Percentiles rank a stretch among this genome's conserved stretches.
These are phyloP conservation scores for Cladorrhinum sp. DNA, from an alignment of 2,329 filamentous ascomycete species.

Conservation along the genomic window DNA sequence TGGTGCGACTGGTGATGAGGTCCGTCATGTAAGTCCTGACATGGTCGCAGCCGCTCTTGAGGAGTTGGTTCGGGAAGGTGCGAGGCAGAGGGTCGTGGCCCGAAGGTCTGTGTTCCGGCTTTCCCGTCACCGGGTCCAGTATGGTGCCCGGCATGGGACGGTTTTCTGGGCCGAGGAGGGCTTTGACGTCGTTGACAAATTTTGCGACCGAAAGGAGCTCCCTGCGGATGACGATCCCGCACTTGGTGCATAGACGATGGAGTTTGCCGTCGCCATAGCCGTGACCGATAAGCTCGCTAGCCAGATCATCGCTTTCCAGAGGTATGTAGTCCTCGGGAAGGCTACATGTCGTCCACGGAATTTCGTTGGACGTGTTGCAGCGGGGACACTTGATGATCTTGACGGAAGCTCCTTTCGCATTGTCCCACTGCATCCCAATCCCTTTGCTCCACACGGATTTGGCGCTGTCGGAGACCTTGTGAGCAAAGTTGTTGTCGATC, in stretches of 20 bases:
- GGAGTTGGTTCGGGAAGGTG: constrained; percentile 57
- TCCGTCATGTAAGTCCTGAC: constrained; percentile 42
- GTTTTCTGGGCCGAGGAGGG: constrained; percentile 41
- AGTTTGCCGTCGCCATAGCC: constrained; percentile 63
- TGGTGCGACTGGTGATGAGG: constrained; percentile 34
- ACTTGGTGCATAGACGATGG: constrained; percentile 46
- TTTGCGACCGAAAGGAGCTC: constrained; percentile 59
- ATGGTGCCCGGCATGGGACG: constrained; percentile 67
- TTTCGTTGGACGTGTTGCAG: constrained; percentile 42
- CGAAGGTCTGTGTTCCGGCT: constrained; percentile 38
- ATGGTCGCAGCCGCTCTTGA: constrained; percentile 39
- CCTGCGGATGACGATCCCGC: constrained; percentile 50
- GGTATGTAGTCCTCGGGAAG: constrained; percentile 34
- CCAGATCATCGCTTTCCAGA: constrained; percentile 23
- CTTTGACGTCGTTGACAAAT: constrained; percentile 55
- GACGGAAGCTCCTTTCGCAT: constrained; percentile 45
- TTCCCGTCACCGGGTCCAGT: constrained; percentile 51
- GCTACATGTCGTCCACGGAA: constrained; percentile 60
- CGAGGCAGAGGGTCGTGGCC: constrained; percentile 30
- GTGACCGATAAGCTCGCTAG: constrained; percentile 40
- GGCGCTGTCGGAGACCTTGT: constrained; percentile 44
- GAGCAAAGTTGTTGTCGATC: constrained; percentile 60
- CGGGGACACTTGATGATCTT: constrained; percentile 55
- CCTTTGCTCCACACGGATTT: constrained; percentile 44
- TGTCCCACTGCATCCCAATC: constrained; percentile 58